A percentile compares a stretch with the other conserved stretches of the same genome.
These are phyloP conservation scores for Amanita polypyramis DNA, from an alignment of 768 basidiomycete species.

Conservation along the genomic window DNA sequence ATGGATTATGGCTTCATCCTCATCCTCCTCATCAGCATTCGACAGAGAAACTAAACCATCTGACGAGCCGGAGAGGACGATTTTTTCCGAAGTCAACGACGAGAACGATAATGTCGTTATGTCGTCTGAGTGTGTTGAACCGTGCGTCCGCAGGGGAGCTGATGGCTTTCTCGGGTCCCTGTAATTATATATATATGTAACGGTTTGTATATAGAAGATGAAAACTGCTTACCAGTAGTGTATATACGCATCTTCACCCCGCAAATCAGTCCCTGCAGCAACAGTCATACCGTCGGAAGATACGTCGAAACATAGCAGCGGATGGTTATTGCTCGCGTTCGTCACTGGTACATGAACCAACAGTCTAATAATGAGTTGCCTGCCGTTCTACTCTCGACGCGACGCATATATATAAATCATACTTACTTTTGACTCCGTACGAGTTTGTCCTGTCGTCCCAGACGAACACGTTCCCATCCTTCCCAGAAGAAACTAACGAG, in stretches of 20 bases:
- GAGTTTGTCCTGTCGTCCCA: constrained; percentile 64
- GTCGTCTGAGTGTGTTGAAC: constrained; percentile 89
- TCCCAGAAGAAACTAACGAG: constrained; percentile 54
- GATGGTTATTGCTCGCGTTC: constrained; percentile 27
- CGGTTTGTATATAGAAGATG: not conserved
- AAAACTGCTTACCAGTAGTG: constrained; percentile 60
- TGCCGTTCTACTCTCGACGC: not conserved
- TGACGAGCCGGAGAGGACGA: constrained; percentile 72
- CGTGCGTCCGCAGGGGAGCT: constrained; percentile 62
- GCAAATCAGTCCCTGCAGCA: constrained; percentile 75
- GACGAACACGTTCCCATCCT: constrained; percentile 58
- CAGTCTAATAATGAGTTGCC: constrained; percentile 5
- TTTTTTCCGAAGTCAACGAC: constrained; percentile 17
- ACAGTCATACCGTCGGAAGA: constrained; percentile 62
- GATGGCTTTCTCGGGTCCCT: constrained; percentile 84
- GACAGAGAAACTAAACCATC: constrained; percentile 76
- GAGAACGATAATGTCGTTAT: constrained; percentile 66
- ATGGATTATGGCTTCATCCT: constrained; percentile 74
- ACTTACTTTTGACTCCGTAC: constrained; percentile 52
- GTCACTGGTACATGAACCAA: constrained; percentile 29
- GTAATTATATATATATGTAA: not conserved
- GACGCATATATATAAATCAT: not conserved
- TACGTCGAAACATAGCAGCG: constrained; percentile 59
- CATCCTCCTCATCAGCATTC: constrained; percentile 65
- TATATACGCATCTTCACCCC: constrained; percentile 73